Evolutionary conservation across 1,139 yeast genomes (phyloP), one percentile per base, ranked within the genome.

Genomic region (Nadsonia commutata): DNA sequence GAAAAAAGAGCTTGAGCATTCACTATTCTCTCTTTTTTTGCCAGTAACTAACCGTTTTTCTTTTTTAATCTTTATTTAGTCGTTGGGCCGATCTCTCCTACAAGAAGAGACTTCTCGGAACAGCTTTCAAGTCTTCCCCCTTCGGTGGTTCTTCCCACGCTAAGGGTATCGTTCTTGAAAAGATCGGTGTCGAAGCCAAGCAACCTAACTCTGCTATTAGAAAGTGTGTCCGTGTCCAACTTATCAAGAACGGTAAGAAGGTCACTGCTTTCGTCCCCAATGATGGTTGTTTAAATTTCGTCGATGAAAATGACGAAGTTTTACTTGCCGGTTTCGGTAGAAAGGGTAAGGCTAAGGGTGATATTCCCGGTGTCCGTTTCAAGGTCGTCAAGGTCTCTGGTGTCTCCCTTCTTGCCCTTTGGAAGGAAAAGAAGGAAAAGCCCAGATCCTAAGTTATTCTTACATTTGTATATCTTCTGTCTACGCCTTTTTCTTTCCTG

Each of bases 261-360:
- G 98, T 93, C 63, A 90, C 98, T 66, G 99, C 99, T 71, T 93
- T 93, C 94, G 99, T 93, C 69, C 98, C 99, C 74, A 90, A 90
- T 67, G 99, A 93, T 75, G 99, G 99, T 88, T 93, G 98, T 81
- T 77, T 88, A 72, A 90, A 90, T 90, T 90, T 81, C 63, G 96
- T 90, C 64, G 98, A 90, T 69, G 97, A 90, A 78, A 90, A 90
- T 79, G 97, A 90, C 76, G 97, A 90, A 74, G 98, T 90, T 63
- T 78, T 90, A 67, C 78, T 90, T 64, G 97, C 99, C 65, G 99
- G 99, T 80, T 93, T 93, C 85, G 99, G 99, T 84, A 86, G 98
- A 78, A 90, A 95, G 82, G 99, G 99, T 79, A 90, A 90, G 82
- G 98, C 99, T 71, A 93, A 93, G 95, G 98, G 99, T 81, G 98